Base-by-base conservation (phyloP, 225 moss, liverwort and hornwort species). In the Takakia lepidozioides region DNA sequence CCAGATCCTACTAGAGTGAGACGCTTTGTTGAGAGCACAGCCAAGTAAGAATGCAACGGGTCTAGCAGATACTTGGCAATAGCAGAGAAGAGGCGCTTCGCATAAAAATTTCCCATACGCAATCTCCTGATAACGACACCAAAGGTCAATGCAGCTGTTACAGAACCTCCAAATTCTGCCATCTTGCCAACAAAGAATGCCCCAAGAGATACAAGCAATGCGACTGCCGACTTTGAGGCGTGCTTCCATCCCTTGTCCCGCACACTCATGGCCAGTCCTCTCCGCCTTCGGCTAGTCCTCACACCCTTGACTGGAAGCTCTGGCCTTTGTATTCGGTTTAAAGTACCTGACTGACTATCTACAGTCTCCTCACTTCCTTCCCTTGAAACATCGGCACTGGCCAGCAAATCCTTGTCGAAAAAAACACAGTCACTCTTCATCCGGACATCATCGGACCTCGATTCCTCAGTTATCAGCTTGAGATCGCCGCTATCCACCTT, bases 1-100 rank as follows among this genome's bases (percentile, higher is more conserved):
- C n/a, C 37, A 23, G 66, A 56, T 19, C 37, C 29, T n/a, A n/a
- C n/a, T 0, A 39, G 11, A 21, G n/a, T 26, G 11, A 61, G 55
- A 2, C 27, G 68, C 55, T 55, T 42, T 0, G 72, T 64, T 4
- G 52, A 45, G 41, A 51, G 66, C 11, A 42, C 43, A 2, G 54
- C n/a, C 27, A 79, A 16, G 50, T 74, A 49, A 0, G 70, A 74
- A 34, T 54, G 57, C 49, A 79, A 43, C 1, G 69, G 79, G n/a
- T 26, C 10, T 16, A 73, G 60, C 1, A 74, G 38, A 47, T 79
- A 70, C 9, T 63, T 56, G 1, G 54, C 66, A 20, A 63, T 16
- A 0, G 72, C 60, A 4, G 72, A 65, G 19, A 72, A 39, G 25
- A 66, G 30, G 29, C 65, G 44, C 27, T 21, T 13, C 1, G 59